phyloP scores from a whole-genome alignment of 352 stramenopile genomes.

The Globisporangium iwayamae region DNA sequence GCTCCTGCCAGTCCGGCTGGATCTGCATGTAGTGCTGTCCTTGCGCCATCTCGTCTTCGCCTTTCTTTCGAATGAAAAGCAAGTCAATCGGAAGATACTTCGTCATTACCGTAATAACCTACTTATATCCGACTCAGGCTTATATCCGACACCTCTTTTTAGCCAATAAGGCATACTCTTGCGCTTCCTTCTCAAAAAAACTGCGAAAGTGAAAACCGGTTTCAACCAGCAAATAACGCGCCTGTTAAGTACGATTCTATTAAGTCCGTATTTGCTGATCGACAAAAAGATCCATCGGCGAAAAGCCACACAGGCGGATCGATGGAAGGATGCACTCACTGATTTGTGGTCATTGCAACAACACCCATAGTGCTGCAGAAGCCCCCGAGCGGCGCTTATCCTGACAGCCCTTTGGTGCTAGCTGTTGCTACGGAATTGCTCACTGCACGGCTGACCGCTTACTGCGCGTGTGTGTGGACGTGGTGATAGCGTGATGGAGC shows the following conservation, averaged over 20 bases:
- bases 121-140: no score
- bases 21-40: conserved; percentile 51
- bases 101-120: no score
- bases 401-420: neutral
- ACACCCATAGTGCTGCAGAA: neutral
- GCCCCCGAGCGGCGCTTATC: neutral
- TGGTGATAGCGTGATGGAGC: conserved; percentile 6
- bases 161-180: no score
- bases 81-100: no score
- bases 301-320: conserved; percentile 1
- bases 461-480: neutral
- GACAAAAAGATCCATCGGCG: neutral
- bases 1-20: conserved; percentile 52
- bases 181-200: no score
- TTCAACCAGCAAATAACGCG: no score
- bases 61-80: neutral
- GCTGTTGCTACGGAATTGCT: neutral
- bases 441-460: neutral
- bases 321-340: conserved; percentile 2
- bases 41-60: neutral
- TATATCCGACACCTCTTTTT: no score
- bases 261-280: neutral
- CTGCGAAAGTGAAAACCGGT: no score
- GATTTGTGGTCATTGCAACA: neutral
- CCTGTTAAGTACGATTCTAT: neutral